These are phyloP conservation scores for Pythium sp. DNA, from an alignment of 352 stramenopile genomes.

Conservation along the genomic window DNA sequence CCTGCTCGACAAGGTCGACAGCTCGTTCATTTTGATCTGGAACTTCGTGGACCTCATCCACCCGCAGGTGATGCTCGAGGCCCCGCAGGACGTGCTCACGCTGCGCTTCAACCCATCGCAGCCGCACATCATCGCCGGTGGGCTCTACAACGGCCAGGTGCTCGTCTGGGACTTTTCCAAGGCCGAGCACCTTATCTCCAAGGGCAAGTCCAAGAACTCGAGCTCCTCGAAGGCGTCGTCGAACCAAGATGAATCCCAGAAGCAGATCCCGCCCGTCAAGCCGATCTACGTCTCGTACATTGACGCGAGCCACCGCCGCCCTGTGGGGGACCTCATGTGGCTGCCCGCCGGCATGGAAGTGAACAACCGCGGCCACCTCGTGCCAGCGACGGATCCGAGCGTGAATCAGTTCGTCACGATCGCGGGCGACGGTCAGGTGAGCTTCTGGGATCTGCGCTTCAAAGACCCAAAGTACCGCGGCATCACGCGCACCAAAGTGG, in stretches of 20 bases:
- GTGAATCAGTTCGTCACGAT: constrained; percentile 93
- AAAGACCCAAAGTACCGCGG: constrained; percentile 82
- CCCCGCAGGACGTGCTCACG: constrained; percentile 85
- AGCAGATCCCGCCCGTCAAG: constrained; percentile 71
- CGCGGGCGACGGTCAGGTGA: constrained; percentile 87
- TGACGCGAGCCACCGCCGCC: constrained; percentile 81
- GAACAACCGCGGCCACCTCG: constrained; percentile 84
- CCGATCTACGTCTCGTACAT: constrained; percentile 82
- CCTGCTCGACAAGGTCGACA: constrained; percentile 70
- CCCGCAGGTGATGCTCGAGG: constrained; percentile 91
- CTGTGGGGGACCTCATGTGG: constrained; percentile 88
- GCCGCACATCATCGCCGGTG: constrained; percentile 78
- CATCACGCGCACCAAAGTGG: constrained; percentile 55
- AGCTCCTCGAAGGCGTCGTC: constrained; percentile 12
- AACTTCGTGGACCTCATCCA: constrained; percentile 95
- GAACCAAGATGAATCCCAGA: constrained; percentile 37
- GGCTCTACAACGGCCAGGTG: constrained; percentile 88
- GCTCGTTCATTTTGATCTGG: constrained; percentile 92
- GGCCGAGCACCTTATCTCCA: constrained; percentile 58
- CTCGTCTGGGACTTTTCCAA: constrained; percentile 91
- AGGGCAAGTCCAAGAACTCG: constrained; percentile 47
- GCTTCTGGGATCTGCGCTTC: constrained; percentile 92
- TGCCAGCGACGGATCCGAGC: constrained; percentile 39
- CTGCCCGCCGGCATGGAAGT: constrained; percentile 83
- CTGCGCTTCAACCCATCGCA: constrained; percentile 89